Evolutionary conservation across 768 basidiomycete species (phyloP).

Genomic region (Boletus tomentosulus): DNA sequence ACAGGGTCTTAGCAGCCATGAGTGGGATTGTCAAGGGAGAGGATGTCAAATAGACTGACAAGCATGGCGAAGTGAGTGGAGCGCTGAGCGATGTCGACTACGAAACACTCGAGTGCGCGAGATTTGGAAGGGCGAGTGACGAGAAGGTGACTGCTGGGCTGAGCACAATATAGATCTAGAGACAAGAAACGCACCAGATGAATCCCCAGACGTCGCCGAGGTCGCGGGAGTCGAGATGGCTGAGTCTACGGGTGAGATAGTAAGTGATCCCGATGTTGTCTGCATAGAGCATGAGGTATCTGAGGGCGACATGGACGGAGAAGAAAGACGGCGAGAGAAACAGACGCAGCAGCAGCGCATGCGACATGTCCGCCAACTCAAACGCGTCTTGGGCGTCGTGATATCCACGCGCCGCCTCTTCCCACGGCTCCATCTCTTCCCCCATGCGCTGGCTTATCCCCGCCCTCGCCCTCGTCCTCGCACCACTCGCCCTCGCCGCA

Average conservation of each 20-base stretch:
- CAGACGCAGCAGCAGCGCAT: constrained; percentile 85
- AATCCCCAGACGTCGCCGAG: constrained; percentile 87
- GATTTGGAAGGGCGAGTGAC: constrained; percentile 91
- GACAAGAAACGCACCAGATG: constrained; percentile 55
- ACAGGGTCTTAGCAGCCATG: constrained; percentile 64
- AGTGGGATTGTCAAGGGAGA: constrained; percentile 11
- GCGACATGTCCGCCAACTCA: constrained; percentile 43
- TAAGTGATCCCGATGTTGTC: constrained; percentile 92
- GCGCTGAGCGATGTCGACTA: constrained; percentile 81
- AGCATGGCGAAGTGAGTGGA: constrained; percentile 96
- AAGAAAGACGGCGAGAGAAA: constrained; percentile 93
- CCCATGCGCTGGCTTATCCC: constrained; percentile 14
- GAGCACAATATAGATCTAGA: constrained; percentile 8
- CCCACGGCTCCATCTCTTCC: constrained; percentile 17
- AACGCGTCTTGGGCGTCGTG: background rate
- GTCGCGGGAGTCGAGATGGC: constrained; percentile 62
- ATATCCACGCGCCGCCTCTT: background rate
- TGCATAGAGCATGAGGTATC: constrained; percentile 76
- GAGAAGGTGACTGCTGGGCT: constrained; percentile 73
- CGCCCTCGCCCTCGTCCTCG: constrained; percentile 30
- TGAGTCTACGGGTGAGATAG: constrained; percentile 76
- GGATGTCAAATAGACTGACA: constrained; percentile 51
- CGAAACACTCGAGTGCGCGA: constrained; percentile 89
- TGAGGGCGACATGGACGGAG: constrained; percentile 88
- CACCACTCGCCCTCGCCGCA: constrained; percentile 26